These are phyloP conservation scores for Chaetomium sp. DNA, from an alignment of 2,329 filamentous ascomycete genomes.

Conservation along the genomic window DNA sequence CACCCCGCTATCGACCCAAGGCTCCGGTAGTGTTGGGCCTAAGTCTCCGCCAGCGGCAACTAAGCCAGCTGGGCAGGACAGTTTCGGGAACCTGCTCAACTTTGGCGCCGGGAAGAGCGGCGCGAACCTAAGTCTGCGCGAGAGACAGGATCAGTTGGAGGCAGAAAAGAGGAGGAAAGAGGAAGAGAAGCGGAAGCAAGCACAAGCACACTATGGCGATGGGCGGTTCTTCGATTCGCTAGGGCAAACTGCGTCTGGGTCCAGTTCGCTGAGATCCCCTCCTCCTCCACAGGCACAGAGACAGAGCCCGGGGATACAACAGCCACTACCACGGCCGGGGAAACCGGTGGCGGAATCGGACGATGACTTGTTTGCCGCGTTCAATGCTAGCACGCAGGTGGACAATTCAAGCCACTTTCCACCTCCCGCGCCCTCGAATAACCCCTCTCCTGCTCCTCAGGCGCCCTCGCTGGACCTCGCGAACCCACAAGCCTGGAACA, in stretches of 20 bases:
- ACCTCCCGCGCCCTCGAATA: constrained; percentile 39
- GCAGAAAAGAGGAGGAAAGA: constrained; percentile 65
- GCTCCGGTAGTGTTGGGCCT: constrained; percentile 31
- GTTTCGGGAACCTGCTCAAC: constrained; percentile 70
- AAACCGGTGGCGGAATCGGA: constrained; percentile 39
- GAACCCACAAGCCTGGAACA: constrained; percentile 48
- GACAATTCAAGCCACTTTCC: constrained; percentile 61
- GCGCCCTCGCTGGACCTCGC: constrained; percentile 44
- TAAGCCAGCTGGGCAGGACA: constrained; percentile 54
- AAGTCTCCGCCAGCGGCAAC: constrained; percentile 23
- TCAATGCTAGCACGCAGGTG: constrained; percentile 59
- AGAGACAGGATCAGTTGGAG: constrained; percentile 64
- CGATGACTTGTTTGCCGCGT: constrained; percentile 61
- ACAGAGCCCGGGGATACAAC: constrained; percentile 15
- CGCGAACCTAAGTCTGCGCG: constrained; percentile 69
- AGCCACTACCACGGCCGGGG: constrained; percentile 12
- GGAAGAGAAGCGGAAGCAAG: constrained; percentile 62
- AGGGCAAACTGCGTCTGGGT: constrained; percentile 37
- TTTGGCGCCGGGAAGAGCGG: constrained; percentile 54
- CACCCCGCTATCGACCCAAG: constrained; percentile 49
- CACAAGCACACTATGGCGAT: constrained; percentile 72
- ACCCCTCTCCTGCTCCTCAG: constrained; percentile 38
- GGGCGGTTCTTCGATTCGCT: constrained; percentile 70
- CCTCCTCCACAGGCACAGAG: constrained; percentile 30
- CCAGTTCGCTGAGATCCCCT: constrained; percentile 36